Evolutionary conservation across 768 basidiomycete species (phyloP), one percentile per base, ranked within the genome.

Genomic region (Mycena venus): DNA sequence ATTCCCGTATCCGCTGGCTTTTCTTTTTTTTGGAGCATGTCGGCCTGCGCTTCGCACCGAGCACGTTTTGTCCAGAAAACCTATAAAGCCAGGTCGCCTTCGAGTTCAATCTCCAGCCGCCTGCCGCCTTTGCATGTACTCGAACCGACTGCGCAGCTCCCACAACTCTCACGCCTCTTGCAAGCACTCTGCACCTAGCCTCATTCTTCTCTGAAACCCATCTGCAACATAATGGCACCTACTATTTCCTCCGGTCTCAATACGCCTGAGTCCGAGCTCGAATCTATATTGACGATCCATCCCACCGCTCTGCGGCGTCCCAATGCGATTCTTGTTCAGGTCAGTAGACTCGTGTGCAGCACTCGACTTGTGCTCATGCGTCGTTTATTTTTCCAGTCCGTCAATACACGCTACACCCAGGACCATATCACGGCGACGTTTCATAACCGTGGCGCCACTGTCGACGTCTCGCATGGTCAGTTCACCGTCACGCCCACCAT

Each of bases 121-220:
- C 84, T 87, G 83, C 86, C 85, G 80, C 80, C 82, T 79, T 88
- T 95, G 94, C 91, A 97, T 97, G 96, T 98, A 93, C 95, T 95
- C 94, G 77, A 97, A 97, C 94, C 93, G 93, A 84, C 94, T 97
- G 78, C 92, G 93, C 85, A 94, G 93, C 85, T 87, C 91, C 78
- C 96, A 97, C 88, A 97, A 97, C 87, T 89, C 90, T 79, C 90
- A 94, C 88, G 96, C 96, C 88, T 84, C 81, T 80, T n/a, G n/a
- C n/a, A 96, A 95, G 83, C 96, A 97, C 90, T 91, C 93, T 78
- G 86, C 86, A n/a, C n/a, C n/a, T 80, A 74, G 76, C 73, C 77
- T 77, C 73, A 75, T 78, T 74, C 61, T 67, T n/a, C n/a, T 76
- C n/a, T n/a, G n/a, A n/a, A n/a, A n/a, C n/a, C n/a, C n/a, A n/a